Base-by-base conservation (phyloP, 306 rosid genomes). In the Echinosophora koreensis region DNA sequence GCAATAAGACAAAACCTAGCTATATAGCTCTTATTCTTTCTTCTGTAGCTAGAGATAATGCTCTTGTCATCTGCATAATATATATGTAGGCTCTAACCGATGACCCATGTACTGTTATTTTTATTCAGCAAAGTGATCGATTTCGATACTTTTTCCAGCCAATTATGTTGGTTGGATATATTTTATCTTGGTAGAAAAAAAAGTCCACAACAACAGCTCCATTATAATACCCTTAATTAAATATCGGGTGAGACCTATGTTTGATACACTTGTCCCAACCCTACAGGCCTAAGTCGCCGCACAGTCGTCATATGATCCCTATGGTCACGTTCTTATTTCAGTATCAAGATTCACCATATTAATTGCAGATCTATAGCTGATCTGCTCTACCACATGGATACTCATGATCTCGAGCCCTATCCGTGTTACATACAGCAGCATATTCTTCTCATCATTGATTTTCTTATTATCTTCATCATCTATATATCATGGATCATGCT, bases 351-450 rank as follows among this genome's bases (percentile, higher is more conserved):
- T 82, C 84, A 78, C 55, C 80, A 68, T 84, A 78, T 76, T 80
- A 78, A 71, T 80, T 75, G 60, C 85, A 86, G 69, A 86, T 86
- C 89, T 84, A 86, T 11, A 74, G 64, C 7, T 32, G 77, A 84
- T 84, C 74, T 51, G 61, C 78, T 66, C 71, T 64, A 57, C 76
- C 96, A 90, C 92, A 92, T 90, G 92, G 80, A 86, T 86, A 46
- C 82, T 84, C 93, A 80, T 77, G 74, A 91, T 87, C 89, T 88
- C 79, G 69, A 86, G 52, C 80, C 87, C 87, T 82, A 81, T 85
- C 88, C 74, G 49, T 60, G 47, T 68, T 84, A 70, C 73, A 51
- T 68, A 57, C 16, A 50, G 34, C 38, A 16, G 74, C 81, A 86
- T 87, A 68, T 76, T 90, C 81, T 81, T 70, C 71, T 74, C 73